Conservation (phyloP, 179 eudicot species). For the Corrigiola litoralis region DNA sequence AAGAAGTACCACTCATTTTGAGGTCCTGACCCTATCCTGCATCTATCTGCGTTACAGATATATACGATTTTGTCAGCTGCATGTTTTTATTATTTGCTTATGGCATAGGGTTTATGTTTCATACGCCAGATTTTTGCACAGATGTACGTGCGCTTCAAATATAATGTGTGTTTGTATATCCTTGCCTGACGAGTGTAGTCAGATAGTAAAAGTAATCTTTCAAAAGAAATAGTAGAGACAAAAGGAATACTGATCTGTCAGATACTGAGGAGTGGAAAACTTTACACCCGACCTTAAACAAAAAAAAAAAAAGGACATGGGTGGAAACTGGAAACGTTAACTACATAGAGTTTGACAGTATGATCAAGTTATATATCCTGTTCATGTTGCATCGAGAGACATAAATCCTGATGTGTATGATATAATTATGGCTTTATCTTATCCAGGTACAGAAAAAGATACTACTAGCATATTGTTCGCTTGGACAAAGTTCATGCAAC, state of each 20-base stretch:
- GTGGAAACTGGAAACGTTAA: neutral
- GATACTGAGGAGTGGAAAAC: too few species aligned
- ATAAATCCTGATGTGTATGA: neutral
- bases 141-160: too few species aligned
- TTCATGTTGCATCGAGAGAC: neutral
- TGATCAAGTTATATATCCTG: neutral
- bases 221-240: too few species aligned
- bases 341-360: neutral
- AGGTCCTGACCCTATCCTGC: slow-evolving; percentile 86
- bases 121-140: neutral
- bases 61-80: neutral
- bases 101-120: neutral
- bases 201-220: too few species aligned
- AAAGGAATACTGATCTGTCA: too few species aligned
- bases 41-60: slow-evolving; percentile 53
- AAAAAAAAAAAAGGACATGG: neutral
- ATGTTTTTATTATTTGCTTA: neutral
- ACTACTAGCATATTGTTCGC: neutral
- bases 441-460: neutral
- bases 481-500: neutral
- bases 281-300: too few species aligned
- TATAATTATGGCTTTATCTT: neutral
- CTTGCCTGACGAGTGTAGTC: too few species aligned
- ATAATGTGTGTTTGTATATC: too few species aligned
- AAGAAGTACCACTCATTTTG: slow-evolving; percentile 97